Evolutionary conservation across 306 rosid species (phyloP).

Genomic region (Cucumis hystrix): DNA sequence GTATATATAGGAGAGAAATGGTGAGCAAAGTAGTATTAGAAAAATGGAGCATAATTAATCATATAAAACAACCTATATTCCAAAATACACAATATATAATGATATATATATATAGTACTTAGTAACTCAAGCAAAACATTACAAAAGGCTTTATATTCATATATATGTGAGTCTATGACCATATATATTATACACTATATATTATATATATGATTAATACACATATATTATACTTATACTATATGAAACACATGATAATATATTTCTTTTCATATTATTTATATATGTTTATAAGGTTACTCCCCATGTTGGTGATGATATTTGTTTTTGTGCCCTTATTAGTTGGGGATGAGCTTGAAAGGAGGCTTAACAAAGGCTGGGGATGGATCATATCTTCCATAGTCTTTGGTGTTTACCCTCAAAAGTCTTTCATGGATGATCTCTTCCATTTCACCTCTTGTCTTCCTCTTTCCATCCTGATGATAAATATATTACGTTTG

Average conservation of each 20-base stretch:
- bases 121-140: background rate
- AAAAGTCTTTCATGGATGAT: conserved; percentile 76
- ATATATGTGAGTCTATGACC: background rate
- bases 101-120: background rate
- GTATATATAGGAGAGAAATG: too few species aligned
- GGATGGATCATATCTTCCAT: conserved; percentile 82
- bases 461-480: background rate
- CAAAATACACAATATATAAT: too few species aligned
- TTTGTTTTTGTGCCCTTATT: background rate
- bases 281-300: background rate
- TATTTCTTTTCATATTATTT: background rate
- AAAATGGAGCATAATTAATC: too few species aligned
- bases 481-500: background rate
- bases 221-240: background rate
- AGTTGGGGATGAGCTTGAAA: conserved; percentile 92
- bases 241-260: background rate
- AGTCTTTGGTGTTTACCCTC: conserved; percentile 57
- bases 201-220: background rate
- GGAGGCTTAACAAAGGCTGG: conserved; percentile 88
- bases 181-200: background rate
- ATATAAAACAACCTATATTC: too few species aligned
- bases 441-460: conserved; percentile 3
- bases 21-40: too few species aligned
- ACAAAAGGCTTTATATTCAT: background rate
- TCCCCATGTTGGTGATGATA: background rate